Percentiles rank a stretch among this genome's conserved stretches.
Evolutionary conservation across 75 land plant species (phyloP).

Genomic region (Cunninghamia lanceolata): DNA sequence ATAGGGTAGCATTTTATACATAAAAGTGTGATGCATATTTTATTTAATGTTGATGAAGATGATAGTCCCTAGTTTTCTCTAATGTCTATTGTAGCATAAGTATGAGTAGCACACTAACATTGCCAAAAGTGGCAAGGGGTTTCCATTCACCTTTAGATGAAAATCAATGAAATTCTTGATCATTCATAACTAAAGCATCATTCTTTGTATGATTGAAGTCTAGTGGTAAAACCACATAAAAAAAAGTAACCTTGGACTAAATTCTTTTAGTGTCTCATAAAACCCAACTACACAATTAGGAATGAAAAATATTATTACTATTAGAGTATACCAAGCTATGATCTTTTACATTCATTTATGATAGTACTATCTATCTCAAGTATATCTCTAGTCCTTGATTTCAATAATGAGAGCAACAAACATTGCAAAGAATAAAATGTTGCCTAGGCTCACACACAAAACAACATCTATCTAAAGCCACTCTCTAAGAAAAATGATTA

Average conservation of each 20-base stretch:
- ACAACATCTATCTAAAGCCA: conserved; percentile 83
- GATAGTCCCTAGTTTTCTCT: too few relatives aligned
- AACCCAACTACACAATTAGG: conserved; percentile 71
- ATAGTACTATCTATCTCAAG: conserved; percentile 90
- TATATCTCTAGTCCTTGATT: conserved; percentile 89
- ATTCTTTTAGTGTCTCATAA: conserved; percentile 71
- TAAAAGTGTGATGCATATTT: too few relatives aligned
- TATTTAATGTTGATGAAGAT: too few relatives aligned
- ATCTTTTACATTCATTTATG: conserved; percentile 94
- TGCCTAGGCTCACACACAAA: conserved; percentile 91
- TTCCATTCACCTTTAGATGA: too few relatives aligned
- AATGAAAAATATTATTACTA: conserved; percentile 89
- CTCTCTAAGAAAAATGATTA: conserved; percentile 53
- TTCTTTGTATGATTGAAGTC: conserved; percentile 90
- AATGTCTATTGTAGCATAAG: too few relatives aligned
- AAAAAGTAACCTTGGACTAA: conserved; percentile 94
- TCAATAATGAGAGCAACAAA: conserved; percentile 92
- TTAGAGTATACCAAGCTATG: conserved; percentile 65
- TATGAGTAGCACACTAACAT: too few relatives aligned
- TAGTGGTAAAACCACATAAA: conserved; percentile 80
- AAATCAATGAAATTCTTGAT: conserved; percentile 89
- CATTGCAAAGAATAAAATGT: conserved; percentile 72
- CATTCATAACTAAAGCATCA: conserved; percentile 92
- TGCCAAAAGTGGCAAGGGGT: too few relatives aligned
- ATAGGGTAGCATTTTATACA: too few relatives aligned